phyloP scores from a whole-genome alignment of 805 yeast genomes.

The Cyberlindnera maclurae region DNA sequence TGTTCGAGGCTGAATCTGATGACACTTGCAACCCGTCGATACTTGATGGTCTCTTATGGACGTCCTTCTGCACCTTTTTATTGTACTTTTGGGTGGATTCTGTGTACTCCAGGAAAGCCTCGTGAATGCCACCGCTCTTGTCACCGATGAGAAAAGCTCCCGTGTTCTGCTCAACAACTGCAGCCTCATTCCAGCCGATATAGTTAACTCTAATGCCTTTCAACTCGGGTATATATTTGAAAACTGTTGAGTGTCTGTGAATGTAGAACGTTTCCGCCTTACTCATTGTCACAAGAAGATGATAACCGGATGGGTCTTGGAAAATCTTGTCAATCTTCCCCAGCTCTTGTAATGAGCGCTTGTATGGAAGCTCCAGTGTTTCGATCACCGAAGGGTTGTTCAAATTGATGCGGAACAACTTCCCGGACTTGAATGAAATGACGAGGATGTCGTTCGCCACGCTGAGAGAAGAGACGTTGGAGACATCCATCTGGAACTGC shows the following conservation, averaged over 20 bases:
- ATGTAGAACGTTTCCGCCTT: constrained; percentile 42
- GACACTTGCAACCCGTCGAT: constrained; percentile 24
- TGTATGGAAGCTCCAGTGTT: constrained; percentile 28
- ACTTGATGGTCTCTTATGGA: constrained; percentile 23
- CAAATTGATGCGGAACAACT: constrained; percentile 57
- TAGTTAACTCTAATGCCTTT: constrained; percentile 37
- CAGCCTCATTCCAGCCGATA: constrained; percentile 34
- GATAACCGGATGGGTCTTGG: constrained; percentile 46
- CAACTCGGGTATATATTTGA: constrained; percentile 38
- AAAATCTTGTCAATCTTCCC: constrained; percentile 31
- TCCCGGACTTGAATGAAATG: constrained; percentile 44
- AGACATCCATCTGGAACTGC: constrained; percentile 43
- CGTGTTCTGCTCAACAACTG: constrained; percentile 29
- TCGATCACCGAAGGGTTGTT: constrained; percentile 57
- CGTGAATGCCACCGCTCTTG: constrained; percentile 40
- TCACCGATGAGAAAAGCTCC: constrained; percentile 47
- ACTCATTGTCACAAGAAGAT: constrained; percentile 42
- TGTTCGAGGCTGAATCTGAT: constrained; percentile 5
- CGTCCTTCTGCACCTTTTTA: constrained; percentile 33
- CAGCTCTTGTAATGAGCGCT: constrained; percentile 21
- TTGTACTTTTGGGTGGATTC: constrained; percentile 34
- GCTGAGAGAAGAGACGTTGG: constrained; percentile 40
- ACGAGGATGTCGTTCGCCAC: constrained; percentile 51
- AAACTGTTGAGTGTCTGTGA: constrained; percentile 32
- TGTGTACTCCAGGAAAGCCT: constrained; percentile 34